Conservation (phyloP, 2,329 filamentous ascomycete genomes). For the Pochonia chlamydosporia region DNA sequence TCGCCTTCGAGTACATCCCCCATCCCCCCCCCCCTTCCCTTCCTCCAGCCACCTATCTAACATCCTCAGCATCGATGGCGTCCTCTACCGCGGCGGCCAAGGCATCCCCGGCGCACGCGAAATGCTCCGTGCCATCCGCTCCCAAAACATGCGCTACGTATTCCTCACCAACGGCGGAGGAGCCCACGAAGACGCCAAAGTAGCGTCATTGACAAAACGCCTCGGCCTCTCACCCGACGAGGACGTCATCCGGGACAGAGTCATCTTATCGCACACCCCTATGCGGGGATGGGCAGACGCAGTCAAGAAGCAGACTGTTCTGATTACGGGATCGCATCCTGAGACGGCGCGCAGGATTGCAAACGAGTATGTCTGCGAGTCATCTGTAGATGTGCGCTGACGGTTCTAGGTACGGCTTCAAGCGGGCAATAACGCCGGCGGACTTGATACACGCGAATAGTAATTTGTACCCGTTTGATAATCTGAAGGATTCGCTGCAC, state of each 20-base stretch:
- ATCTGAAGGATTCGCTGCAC: slow-evolving; percentile 24
- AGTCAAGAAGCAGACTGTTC: slow-evolving; percentile 48
- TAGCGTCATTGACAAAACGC: slow-evolving; percentile 25
- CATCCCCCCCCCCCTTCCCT: neutral
- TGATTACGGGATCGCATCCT: slow-evolving; percentile 67
- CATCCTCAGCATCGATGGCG: slow-evolving; percentile 69
- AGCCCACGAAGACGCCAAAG: slow-evolving; percentile 57
- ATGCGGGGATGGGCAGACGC: slow-evolving; percentile 52
- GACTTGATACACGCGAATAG: slow-evolving; percentile 75
- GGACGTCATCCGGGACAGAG: slow-evolving; percentile 26
- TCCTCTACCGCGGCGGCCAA: slow-evolving; percentile 77
- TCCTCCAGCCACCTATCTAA: neutral
- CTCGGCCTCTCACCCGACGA: slow-evolving; percentile 25
- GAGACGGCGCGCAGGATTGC: slow-evolving; percentile 67
- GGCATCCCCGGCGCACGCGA: slow-evolving; percentile 73
- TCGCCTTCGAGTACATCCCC: slow-evolving; percentile 30
- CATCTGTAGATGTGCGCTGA: too few species aligned
- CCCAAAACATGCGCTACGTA: slow-evolving; percentile 80
- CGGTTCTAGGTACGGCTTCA: slow-evolving; percentile 58
- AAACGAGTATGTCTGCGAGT: slow-evolving; percentile 46
- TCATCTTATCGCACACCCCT: slow-evolving; percentile 85
- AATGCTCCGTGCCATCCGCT: slow-evolving; percentile 66
- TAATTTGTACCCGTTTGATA: slow-evolving; percentile 76
- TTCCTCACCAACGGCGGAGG: slow-evolving; percentile 95
- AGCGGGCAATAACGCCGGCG: slow-evolving; percentile 74